Percentiles rank a stretch among this genome's conserved stretches.
Conservation (phyloP, 441 rosid genomes). For the Pelargonium myrrhifolium region DNA sequence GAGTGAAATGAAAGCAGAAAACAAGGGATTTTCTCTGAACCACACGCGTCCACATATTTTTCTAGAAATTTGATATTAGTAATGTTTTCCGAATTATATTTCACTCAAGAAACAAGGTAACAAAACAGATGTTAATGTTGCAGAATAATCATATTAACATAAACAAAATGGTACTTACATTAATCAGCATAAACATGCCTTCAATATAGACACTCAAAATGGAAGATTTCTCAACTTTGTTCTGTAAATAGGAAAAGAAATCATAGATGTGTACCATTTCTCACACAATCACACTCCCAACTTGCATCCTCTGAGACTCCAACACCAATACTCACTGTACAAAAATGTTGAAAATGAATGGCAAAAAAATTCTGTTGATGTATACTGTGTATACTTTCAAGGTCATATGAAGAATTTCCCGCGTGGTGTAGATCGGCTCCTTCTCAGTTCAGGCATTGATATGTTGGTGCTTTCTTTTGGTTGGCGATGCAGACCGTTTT, state of each 20-base stretch:
- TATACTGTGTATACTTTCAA: conserved; percentile 28
- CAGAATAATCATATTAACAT: background rate
- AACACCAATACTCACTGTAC: conserved; percentile 33
- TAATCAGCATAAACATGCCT: background rate
- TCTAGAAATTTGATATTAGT: background rate
- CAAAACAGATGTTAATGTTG: no score
- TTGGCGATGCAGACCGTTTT: conserved; percentile 28
- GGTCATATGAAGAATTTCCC: conserved; percentile 58
- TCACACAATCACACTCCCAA: conserved; percentile 16
- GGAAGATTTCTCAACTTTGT: background rate
- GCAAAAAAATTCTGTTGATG: conserved; percentile 10
- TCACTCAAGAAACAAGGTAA: background rate
- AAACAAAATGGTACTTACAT: background rate
- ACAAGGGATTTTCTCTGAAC: background rate
- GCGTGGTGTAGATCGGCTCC: conserved; percentile 76
- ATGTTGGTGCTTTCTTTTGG: conserved; percentile 38
- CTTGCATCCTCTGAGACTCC: conserved; percentile 15
- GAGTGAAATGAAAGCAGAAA: no score
- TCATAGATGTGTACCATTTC: background rate
- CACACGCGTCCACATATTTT: background rate
- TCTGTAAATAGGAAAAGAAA: background rate
- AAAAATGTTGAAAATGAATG: conserved; percentile 16
- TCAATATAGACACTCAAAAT: background rate
- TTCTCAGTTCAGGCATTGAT: conserved; percentile 56
- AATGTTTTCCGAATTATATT: background rate